Conservation (phyloP, 2,329 filamentous ascomycete genomes). For the Cucurbitaria berberidis region DNA sequence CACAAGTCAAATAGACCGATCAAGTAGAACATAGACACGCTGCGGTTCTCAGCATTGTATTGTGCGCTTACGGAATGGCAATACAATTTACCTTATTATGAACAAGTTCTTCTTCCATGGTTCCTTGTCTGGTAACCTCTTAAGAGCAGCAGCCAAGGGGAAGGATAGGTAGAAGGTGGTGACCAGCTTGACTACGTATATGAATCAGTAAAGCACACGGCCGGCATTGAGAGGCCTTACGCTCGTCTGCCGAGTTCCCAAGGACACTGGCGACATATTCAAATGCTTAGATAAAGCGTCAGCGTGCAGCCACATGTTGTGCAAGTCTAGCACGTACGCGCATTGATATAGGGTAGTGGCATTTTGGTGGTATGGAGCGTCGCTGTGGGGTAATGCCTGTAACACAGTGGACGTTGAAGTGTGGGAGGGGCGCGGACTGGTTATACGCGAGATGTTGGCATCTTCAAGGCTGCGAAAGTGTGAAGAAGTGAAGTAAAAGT, state of each 20-base stretch:
- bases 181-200: slow-evolving; percentile 85
- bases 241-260: slow-evolving; percentile 69
- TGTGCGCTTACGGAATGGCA: background rate
- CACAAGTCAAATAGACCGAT: slow-evolving; percentile 93
- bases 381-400: slow-evolving; percentile 14
- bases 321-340: slow-evolving; percentile 55
- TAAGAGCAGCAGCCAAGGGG: slow-evolving; percentile 84
- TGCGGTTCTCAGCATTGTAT: slow-evolving; percentile 42
- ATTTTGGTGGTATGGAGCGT: slow-evolving; percentile 48
- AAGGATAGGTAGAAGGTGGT: slow-evolving; percentile 91
- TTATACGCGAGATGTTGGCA: slow-evolving; percentile 23
- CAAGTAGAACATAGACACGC: slow-evolving; percentile 86
- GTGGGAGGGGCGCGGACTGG: background rate
- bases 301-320: background rate
- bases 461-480: slow-evolving; percentile 13
- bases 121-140: slow-evolving; percentile 84
- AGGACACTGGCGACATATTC: slow-evolving; percentile 62
- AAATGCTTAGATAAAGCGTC: slow-evolving; percentile 59
- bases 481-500: slow-evolving; percentile 3
- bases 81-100: slow-evolving; percentile 68
- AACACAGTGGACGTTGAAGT: background rate
- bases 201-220: slow-evolving; percentile 13
- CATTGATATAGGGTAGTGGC: slow-evolving; percentile 70
- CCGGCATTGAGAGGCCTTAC: slow-evolving; percentile 49
- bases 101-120: slow-evolving; percentile 89